These are phyloP conservation scores for Phytopythium montanum DNA, from an alignment of 352 stramenopile genomes.

Conservation along the genomic window DNA sequence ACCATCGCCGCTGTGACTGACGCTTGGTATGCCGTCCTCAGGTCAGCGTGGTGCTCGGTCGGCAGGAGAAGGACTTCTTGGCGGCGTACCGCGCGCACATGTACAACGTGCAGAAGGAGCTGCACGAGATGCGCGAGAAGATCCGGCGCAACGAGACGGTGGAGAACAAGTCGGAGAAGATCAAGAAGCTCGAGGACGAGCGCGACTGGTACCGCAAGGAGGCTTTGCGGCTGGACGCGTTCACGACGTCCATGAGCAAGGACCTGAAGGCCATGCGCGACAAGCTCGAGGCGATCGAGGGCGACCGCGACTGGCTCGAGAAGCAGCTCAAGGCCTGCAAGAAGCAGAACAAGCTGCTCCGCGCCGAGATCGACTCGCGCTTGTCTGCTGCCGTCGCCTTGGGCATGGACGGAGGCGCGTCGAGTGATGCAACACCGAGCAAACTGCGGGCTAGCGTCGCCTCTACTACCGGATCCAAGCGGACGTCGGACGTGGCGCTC, in stretches of 20 bases:
- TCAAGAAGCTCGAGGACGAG: conserved; percentile 92
- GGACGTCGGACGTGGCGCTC: neutral
- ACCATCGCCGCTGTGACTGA: neutral
- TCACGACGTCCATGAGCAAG: conserved; percentile 90
- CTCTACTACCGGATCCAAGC: neutral
- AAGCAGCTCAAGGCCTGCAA: conserved; percentile 93
- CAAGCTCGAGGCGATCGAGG: conserved; percentile 88
- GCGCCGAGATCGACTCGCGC: conserved; percentile 72
- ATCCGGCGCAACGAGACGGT: conserved; percentile 87
- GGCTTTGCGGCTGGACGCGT: conserved; percentile 86
- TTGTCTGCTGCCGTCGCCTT: conserved; percentile 25
- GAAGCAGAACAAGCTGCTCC: conserved; percentile 92
- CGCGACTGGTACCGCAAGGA: conserved; percentile 94
- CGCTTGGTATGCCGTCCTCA: conserved; percentile 6
- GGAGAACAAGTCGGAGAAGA: conserved; percentile 88
- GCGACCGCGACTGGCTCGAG: conserved; percentile 90
- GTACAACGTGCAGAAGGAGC: conserved; percentile 94
- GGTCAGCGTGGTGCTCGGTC: conserved; percentile 86
- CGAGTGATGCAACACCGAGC: conserved; percentile 27
- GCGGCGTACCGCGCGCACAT: conserved; percentile 93
- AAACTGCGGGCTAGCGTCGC: conserved; percentile 2
- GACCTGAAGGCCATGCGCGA: conserved; percentile 92
- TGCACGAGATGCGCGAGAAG: conserved; percentile 89
- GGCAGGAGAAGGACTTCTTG: conserved; percentile 92
- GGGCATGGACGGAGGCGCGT: conserved; percentile 10